phyloP scores from a whole-genome alignment of 1,139 yeast genomes.

The Geotrichum macrosporum region DNA sequence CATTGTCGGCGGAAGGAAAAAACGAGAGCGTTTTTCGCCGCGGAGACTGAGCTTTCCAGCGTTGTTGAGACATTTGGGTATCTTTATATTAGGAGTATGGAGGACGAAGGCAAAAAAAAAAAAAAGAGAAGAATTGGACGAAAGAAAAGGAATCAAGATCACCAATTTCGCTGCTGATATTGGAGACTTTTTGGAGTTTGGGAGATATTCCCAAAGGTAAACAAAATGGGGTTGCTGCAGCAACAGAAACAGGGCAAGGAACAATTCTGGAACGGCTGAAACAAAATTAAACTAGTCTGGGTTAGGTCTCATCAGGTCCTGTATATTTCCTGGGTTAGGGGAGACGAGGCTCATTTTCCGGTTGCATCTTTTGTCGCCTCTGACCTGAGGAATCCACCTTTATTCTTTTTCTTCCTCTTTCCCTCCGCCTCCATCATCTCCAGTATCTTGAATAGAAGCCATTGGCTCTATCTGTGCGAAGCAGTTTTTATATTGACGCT shows the following conservation, averaged over 20 bases:
- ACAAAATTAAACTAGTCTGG: no score
- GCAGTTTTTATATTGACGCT: no score
- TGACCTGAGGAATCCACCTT: background rate
- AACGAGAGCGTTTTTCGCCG: conserved; percentile 9
- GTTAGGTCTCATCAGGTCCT: no score
- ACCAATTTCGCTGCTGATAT: no score
- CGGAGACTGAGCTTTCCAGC: conserved; percentile 1
- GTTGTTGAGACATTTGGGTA: conserved; percentile 5
- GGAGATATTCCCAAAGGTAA: no score
- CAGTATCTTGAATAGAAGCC: background rate
- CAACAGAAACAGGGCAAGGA: no score
- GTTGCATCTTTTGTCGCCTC: background rate
- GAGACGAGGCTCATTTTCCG: background rate
- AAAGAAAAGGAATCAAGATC: no score
- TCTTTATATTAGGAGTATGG: background rate
- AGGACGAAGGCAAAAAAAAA: background rate
- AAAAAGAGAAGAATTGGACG: background rate
- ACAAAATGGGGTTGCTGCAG: no score
- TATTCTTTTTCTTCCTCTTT: background rate
- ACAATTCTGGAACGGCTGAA: no score
- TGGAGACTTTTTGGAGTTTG: no score
- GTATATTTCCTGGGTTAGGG: no score
- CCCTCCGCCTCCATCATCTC: background rate
- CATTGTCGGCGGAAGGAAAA: conserved; percentile 3
- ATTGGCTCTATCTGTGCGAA: background rate